Base-by-base conservation (phyloP, 2,329 filamentous ascomycete species). In the Pestalotiopsis sp. region DNA sequence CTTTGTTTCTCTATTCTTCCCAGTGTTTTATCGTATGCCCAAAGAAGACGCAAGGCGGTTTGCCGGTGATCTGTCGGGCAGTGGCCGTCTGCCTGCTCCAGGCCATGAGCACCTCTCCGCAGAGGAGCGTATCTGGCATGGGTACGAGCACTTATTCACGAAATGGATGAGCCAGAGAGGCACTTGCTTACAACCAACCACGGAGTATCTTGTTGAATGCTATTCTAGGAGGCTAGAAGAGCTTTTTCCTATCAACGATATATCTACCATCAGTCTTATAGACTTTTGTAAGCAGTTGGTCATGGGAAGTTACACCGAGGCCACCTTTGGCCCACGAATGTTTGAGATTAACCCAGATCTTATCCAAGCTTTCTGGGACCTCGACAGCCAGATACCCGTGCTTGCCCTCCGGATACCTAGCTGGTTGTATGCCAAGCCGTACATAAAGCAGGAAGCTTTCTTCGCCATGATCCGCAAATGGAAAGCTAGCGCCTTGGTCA, bases 321-420 rank as follows among this genome's bases (percentile, higher is more conserved):
- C 78, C 72, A 69, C 68, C 3, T 71, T 71, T 56, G 78, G 78
- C 2, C 66, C 72, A 1, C 41, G 65, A 1, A 52, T 79, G 1
- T 20, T 78, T 11, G 72, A 74, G 14, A 31, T 76, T 5, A 73
- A 74, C 17, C 76, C 77, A 2, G 72, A 67, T 17, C 72, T 77
- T 25, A 64, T 74, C 12, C 70, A 78, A 0, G 64, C 67, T 17
- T 76, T 77, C 38, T 77, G 74, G 75, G 67, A 68, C 0, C 77
- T 77, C 25, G 75, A 79, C 7, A 62, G 65, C 1, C 66, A 69
- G 23, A 70, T 72, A 9, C 67, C 71, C 2, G 66, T 64, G 3
- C 70, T 78, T 1, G 67, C 73, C 3, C 70, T 71, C 58, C 73
- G 74, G 4, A 62, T 75, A 4, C 77, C 74, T 0, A 69, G 65